A percentile compares a stretch with the other conserved stretches of the same genome.
Evolutionary conservation across 2,329 filamentous ascomycete species (phyloP).

Genomic region (Penicillium sp.): DNA sequence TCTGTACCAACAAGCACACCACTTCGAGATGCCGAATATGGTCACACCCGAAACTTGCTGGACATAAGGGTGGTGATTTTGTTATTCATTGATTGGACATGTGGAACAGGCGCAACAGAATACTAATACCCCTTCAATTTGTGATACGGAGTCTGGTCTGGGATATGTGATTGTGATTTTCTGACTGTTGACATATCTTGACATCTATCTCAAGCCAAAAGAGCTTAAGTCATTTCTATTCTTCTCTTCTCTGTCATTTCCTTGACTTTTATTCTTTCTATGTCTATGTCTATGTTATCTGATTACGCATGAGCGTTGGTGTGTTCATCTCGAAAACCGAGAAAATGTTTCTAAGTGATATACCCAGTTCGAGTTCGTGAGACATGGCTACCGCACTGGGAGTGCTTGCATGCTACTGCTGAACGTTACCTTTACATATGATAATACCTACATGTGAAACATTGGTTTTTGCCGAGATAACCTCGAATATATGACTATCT

Average conservation of each 20-base stretch:
- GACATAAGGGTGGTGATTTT: constrained; percentile 22
- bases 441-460: not conserved
- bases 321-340: not conserved
- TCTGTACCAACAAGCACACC: constrained; percentile 33
- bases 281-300: not conserved
- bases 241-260: not conserved
- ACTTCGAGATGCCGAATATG: constrained; percentile 35
- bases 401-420: not conserved
- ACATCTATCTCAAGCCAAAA: not conserved
- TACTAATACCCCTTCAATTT: not conserved
- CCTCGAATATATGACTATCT: not conserved
- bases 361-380: not conserved
- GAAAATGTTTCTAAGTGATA: not conserved
- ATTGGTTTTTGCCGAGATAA: not conserved
- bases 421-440: not conserved
- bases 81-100: not conserved
- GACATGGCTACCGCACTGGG: not conserved
- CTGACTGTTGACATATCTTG: not conserved
- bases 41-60: constrained; percentile 37
- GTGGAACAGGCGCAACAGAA: not conserved
- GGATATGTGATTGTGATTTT: constrained; percentile 7
- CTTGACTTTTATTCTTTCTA: not conserved
- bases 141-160: not conserved
- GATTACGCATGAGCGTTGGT: not conserved
- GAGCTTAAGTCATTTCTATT: not conserved